Conservation (phyloP, 306 rosid genomes). For the Cicer chorassanicum region DNA sequence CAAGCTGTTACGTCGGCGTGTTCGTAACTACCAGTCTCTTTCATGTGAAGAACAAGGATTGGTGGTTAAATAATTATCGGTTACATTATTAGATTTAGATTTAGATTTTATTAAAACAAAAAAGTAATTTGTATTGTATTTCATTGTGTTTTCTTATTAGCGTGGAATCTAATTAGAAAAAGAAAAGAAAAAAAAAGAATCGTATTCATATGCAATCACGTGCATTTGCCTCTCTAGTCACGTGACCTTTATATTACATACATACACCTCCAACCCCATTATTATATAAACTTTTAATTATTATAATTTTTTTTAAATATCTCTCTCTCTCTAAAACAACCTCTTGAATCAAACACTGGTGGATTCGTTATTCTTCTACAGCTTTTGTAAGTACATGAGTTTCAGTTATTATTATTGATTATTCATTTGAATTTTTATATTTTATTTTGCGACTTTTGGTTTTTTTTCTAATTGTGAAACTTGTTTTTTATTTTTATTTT, state of each 20-base stretch:
- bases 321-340: background rate
- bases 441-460: background rate
- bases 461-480: background rate
- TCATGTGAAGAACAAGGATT: background rate
- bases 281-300: background rate
- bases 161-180: background rate
- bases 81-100: background rate
- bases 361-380: slow-evolving; percentile 6
- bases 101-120: background rate
- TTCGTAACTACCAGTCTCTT: slow-evolving; percentile 7
- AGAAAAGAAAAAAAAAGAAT: background rate
- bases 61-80: background rate
- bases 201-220: background rate
- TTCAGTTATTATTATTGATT: background rate
- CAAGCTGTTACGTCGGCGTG: slow-evolving; percentile 1
- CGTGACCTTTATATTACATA: background rate
- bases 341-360: background rate
- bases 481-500: background rate
- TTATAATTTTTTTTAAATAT: background rate
- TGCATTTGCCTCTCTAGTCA: background rate
- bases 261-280: background rate
- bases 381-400: background rate
- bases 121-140: background rate
- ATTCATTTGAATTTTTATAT: background rate
- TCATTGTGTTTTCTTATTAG: background rate